phyloP scores from a whole-genome alignment of 768 basidiomycete species.

The Lactarius hengduanensis region DNA sequence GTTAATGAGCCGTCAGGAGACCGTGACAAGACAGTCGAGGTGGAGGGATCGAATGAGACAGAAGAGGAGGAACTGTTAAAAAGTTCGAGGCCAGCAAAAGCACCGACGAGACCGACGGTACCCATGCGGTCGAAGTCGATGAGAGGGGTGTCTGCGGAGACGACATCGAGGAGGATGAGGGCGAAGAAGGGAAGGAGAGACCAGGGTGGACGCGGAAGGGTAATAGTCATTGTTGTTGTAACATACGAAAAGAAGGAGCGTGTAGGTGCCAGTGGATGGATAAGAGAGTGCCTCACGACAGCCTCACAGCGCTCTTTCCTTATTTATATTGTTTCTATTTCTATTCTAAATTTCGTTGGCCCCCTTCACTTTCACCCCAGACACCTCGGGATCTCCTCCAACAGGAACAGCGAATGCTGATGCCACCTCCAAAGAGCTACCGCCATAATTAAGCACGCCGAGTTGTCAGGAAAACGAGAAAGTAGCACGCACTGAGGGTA shows the following conservation, averaged over 20 bases:
- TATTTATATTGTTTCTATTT: background rate
- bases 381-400: conserved; percentile 27
- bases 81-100: conserved; percentile 84
- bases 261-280: background rate
- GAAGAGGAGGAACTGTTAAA: conserved; percentile 53
- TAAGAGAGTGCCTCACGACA: conserved; percentile 20
- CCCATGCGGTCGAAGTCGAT: conserved; percentile 86
- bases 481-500: conserved; percentile 60
- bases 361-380: conserved; percentile 25
- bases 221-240: conserved; percentile 15
- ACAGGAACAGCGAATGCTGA: conserved; percentile 27
- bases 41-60: conserved; percentile 63
- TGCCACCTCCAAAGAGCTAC: conserved; percentile 21
- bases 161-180: conserved; percentile 33
- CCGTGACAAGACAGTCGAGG: conserved; percentile 70
- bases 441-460: background rate
- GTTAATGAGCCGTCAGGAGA: conserved; percentile 62
- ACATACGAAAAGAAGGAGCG: conserved; percentile 10
- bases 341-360: conserved; percentile 18
- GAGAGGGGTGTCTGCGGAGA: conserved; percentile 35
- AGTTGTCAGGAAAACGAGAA: background rate
- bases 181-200: conserved; percentile 31
- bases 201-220: conserved; percentile 28
- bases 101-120: conserved; percentile 81
- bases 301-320: conserved; percentile 14